phyloP scores from a whole-genome alignment of 768 basidiomycete genomes.

The Boletus rubescentipes region DNA sequence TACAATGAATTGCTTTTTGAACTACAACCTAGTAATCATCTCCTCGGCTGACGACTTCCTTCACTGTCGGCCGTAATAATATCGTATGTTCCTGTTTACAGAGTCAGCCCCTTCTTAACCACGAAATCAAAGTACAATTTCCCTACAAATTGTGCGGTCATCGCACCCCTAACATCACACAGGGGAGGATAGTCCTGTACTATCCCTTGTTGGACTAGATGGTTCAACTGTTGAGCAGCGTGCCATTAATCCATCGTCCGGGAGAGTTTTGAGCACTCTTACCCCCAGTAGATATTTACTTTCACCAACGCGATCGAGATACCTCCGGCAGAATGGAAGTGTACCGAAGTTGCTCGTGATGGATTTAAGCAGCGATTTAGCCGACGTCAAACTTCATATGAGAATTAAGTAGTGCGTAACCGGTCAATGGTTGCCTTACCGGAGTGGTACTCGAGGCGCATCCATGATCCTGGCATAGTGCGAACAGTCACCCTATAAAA shows the following conservation, averaged over 20 bases:
- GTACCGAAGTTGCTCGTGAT: conserved; percentile 95
- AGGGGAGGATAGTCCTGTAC: conserved; percentile 94
- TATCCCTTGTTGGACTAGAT: conserved; percentile 84
- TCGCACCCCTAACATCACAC: conserved; percentile 77
- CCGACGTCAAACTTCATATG: conserved; percentile 69
- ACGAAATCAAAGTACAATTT: conserved; percentile 1
- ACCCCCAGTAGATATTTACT: conserved; percentile 92
- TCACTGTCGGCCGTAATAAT: conserved; percentile 77
- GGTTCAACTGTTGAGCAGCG: conserved; percentile 61
- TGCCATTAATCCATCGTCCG: background rate
- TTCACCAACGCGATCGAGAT: conserved; percentile 90
- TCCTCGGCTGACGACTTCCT: conserved; percentile 82
- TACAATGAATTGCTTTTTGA: conserved; percentile 1
- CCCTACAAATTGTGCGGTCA: conserved; percentile 92
- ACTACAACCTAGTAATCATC: conserved; percentile 61
- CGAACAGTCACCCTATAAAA: conserved; percentile 79
- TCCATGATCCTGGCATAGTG: conserved; percentile 82
- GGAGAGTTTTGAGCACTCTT: conserved; percentile 21
- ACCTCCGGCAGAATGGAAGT: conserved; percentile 91
- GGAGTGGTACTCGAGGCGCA: conserved; percentile 69
- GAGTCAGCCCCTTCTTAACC: conserved; percentile 4
- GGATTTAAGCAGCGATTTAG: conserved; percentile 79
- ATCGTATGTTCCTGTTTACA: conserved; percentile 77
- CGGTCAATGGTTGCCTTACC: conserved; percentile 45
- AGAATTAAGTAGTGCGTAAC: background rate